These are phyloP conservation scores for Aurantiochytrium sp. DNA, from an alignment of 108 stramenopile genomes.

Conservation along the genomic window DNA sequence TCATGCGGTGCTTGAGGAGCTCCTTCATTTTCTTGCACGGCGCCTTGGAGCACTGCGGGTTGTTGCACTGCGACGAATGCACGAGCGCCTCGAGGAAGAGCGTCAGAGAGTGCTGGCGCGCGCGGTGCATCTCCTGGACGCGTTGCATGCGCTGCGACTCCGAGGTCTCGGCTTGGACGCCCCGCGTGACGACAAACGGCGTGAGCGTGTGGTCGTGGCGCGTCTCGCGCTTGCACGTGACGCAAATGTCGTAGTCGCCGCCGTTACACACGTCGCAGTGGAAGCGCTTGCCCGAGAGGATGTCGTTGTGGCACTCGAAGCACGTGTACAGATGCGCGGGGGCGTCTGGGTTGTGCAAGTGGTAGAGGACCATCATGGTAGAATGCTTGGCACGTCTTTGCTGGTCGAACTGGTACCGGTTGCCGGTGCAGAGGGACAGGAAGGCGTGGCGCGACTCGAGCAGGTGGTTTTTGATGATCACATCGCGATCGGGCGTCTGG, in stretches of 20 bases:
- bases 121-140: constrained; percentile 1
- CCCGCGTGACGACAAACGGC: constrained; percentile 21
- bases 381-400: constrained; percentile 96
- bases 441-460: constrained; percentile 82
- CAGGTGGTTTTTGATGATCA: constrained; percentile 65
- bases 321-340: constrained; percentile 49
- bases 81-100: neutral
- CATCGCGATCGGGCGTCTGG: constrained; percentile 60
- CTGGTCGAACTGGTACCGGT: constrained; percentile 97
- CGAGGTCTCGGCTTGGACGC: neutral
- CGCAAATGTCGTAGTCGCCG: neutral
- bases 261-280: neutral
- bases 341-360: constrained; percentile 89
- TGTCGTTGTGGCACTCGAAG: constrained; percentile 5
- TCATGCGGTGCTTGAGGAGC: constrained; percentile 8
- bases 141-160: constrained; percentile 30
- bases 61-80: neutral
- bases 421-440: constrained; percentile 84
- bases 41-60: neutral
- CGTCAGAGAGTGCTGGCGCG: neutral
- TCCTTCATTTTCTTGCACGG: constrained; percentile 33
- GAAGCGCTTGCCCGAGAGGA: constrained; percentile 14
- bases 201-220: neutral
- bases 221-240: neutral
- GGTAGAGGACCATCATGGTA: constrained; percentile 98